These are phyloP conservation scores for Sideroxylon spinosum DNA, from an alignment of 179 eudicot species.

Conservation along the genomic window DNA sequence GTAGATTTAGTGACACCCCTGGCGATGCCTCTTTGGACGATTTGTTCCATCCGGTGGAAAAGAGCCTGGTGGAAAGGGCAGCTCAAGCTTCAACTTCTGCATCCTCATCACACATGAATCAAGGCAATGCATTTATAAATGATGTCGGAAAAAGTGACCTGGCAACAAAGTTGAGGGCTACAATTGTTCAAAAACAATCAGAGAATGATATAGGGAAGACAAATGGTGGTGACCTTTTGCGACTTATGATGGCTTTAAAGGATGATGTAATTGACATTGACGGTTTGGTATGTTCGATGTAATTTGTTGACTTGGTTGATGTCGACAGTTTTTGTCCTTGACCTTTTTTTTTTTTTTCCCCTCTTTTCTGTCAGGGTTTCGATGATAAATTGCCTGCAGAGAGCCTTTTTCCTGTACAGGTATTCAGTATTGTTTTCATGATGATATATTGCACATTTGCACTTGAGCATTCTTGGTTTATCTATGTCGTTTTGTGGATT, in stretches of 20 bases:
- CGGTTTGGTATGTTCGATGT: constrained; percentile 62
- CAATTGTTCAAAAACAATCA: constrained; percentile 84
- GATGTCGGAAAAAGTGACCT: constrained; percentile 62
- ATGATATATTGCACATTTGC: not conserved
- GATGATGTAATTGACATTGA: constrained; percentile 84
- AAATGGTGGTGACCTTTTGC: constrained; percentile 76
- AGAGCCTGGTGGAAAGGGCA: constrained; percentile 33
- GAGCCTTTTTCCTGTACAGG: constrained; percentile 89
- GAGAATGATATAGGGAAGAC: constrained; percentile 66
- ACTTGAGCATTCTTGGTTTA: constrained; percentile 2
- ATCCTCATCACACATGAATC: constrained; percentile 51
- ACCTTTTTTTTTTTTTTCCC: not conserved
- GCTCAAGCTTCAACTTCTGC: constrained; percentile 72
- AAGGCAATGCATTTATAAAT: constrained; percentile 31
- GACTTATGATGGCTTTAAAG: constrained; percentile 76
- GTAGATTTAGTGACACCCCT: constrained; percentile 91
- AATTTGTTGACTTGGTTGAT: not conserved
- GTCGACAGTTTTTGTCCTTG: not conserved
- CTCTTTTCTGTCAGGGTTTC: constrained; percentile 52
- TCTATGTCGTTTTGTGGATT: not conserved
- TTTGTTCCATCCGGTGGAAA: constrained; percentile 74
- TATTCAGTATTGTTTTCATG: constrained; percentile 16
- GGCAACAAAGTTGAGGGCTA: constrained; percentile 83
- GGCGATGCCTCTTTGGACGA: constrained; percentile 96
- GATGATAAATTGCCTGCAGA: constrained; percentile 87